These are phyloP conservation scores for Torrubiella hemipterigena DNA, from an alignment of 2,329 filamentous ascomycete genomes.

Conservation along the genomic window DNA sequence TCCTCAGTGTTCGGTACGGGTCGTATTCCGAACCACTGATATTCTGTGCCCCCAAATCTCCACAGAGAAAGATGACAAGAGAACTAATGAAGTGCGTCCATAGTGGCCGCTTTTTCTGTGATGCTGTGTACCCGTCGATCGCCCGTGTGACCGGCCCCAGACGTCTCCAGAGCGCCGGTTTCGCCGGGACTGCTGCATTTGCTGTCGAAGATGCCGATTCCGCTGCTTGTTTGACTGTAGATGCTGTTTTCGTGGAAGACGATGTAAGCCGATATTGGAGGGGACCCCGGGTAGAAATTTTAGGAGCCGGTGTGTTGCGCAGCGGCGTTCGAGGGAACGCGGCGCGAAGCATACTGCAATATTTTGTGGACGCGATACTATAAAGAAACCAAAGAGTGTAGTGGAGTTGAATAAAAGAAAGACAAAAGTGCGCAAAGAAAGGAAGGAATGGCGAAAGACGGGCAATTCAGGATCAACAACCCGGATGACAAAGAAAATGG, in stretches of 20 bases:
- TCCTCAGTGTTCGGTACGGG: slow-evolving; percentile 54
- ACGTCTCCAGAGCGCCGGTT: slow-evolving; percentile 39
- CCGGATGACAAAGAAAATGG: no score
- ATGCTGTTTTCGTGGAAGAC: neutral
- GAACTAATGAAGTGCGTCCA: slow-evolving; percentile 68
- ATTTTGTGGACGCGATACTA: no score
- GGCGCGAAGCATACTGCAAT: no score
- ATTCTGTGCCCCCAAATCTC: slow-evolving; percentile 66
- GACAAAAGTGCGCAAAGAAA: no score
- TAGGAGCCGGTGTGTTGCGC: no score
- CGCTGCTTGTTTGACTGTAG: neutral
- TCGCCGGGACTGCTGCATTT: slow-evolving; percentile 4
- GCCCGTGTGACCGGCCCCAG: slow-evolving; percentile 43
- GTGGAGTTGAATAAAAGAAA: no score
- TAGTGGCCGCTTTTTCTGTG: slow-evolving; percentile 62
- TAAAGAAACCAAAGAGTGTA: no score
- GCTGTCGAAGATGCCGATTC: neutral
- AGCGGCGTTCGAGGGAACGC: no score
- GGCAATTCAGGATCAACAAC: no score
- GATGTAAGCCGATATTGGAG: no score
- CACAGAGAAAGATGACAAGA: slow-evolving; percentile 66
- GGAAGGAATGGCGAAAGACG: no score
- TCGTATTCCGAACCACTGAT: slow-evolving; percentile 55
- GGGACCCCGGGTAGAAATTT: no score
- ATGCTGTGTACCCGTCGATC: slow-evolving; percentile 51